phyloP scores from a whole-genome alignment of 352 stramenopile species.

The Pythium oligandrum region DNA sequence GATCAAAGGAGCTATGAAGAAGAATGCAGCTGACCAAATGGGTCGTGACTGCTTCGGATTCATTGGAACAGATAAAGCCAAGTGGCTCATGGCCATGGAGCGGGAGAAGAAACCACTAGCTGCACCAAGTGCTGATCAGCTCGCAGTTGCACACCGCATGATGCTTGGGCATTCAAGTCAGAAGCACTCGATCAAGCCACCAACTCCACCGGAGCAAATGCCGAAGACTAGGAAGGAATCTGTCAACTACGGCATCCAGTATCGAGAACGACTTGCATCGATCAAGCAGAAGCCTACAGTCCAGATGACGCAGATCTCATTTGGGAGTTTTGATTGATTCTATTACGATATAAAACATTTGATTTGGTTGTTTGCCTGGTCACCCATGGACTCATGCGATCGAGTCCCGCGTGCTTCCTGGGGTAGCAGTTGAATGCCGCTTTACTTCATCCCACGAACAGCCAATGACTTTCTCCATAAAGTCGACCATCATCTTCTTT shows the following conservation, averaged over 20 bases:
- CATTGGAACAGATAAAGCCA: slow-evolving; percentile 70
- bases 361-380: background rate
- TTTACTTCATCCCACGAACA: slow-evolving; percentile 51
- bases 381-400: slow-evolving; percentile 1
- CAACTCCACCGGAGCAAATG: slow-evolving; percentile 51
- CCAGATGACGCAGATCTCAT: slow-evolving; percentile 71
- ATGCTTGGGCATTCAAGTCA: slow-evolving; percentile 85
- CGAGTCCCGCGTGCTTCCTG: slow-evolving; percentile 8
- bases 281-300: slow-evolving; percentile 80
- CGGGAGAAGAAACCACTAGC: slow-evolving; percentile 57
- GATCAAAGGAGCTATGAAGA: slow-evolving; percentile 50
- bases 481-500: slow-evolving; percentile 48
- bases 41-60: slow-evolving; percentile 80
- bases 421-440: slow-evolving; percentile 15
- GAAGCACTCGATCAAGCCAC: slow-evolving; percentile 70
- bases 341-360: too few relatives aligned
- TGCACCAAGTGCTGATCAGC: slow-evolving; percentile 61
- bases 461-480: slow-evolving; percentile 58
- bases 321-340: slow-evolving; percentile 46
- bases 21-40: slow-evolving; percentile 27
- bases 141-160: slow-evolving; percentile 69
- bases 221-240: slow-evolving; percentile 38
- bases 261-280: slow-evolving; percentile 65
- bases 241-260: slow-evolving; percentile 72
- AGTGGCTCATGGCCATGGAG: slow-evolving; percentile 32